A percentile compares a stretch with the other conserved stretches of the same genome.
Conservation (phyloP, 345 rosid species). For the Euphorbia pulcherrima region DNA sequence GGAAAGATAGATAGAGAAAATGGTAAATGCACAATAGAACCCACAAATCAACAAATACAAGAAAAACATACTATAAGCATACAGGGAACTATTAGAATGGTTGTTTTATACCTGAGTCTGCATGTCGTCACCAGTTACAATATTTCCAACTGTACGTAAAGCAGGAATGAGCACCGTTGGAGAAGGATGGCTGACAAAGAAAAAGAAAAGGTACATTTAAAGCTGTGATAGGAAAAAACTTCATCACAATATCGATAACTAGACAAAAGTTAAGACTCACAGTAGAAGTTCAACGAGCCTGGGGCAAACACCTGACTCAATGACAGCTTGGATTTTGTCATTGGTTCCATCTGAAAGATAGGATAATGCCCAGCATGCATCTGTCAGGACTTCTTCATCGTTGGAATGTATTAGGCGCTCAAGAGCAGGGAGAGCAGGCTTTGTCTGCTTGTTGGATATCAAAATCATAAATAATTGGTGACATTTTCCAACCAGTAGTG, state of each 20-base stretch:
- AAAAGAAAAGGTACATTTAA: neutral
- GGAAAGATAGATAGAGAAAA: too few species aligned
- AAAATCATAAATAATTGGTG: neutral
- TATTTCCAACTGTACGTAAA: constrained; percentile 28
- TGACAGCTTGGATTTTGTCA: constrained; percentile 34
- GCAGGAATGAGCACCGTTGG: constrained; percentile 31
- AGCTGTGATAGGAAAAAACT: neutral
- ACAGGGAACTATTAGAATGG: neutral
- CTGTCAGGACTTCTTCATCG: constrained; percentile 28
- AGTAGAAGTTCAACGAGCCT: constrained; percentile 23
- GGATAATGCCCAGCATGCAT: constrained; percentile 35
- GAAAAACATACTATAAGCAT: neutral
- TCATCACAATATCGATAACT: neutral
- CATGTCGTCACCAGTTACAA: constrained; percentile 33
- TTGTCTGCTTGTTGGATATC: constrained; percentile 20
- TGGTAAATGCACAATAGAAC: too few species aligned
- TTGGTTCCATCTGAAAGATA: constrained; percentile 34
- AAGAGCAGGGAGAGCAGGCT: constrained; percentile 27
- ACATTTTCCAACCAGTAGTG: neutral
- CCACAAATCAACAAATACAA: neutral
- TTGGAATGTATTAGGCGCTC: constrained; percentile 24
- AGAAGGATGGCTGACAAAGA: constrained; percentile 22
- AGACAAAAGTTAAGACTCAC: constrained; percentile 4
- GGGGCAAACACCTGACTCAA: constrained; percentile 27
- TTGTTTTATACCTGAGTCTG: constrained; percentile 27